phyloP scores from a whole-genome alignment of 164 flowering plant species.

The Vitis rotundifolia region DNA sequence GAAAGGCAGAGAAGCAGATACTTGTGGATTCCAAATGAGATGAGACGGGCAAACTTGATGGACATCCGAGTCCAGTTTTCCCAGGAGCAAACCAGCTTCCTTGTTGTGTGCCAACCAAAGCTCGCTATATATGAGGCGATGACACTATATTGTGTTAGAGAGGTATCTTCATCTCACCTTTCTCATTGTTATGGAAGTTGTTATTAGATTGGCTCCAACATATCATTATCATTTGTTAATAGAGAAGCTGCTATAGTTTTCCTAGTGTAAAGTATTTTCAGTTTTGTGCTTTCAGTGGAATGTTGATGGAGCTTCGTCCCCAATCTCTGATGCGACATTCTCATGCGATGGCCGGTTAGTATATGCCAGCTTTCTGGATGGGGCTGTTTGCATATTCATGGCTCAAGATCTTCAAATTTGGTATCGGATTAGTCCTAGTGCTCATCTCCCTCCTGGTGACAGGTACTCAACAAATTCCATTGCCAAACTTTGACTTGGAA shows the following conservation, averaged over 20 bases:
- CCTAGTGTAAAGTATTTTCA: not conserved
- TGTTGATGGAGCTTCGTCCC: conserved; percentile 21
- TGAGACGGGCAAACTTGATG: conserved; percentile 9
- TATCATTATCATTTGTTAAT: no score
- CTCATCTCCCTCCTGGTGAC: conserved; percentile 22
- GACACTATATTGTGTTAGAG: conserved; percentile 29
- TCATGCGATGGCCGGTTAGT: conserved; percentile 47
- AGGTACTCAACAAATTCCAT: conserved; percentile 19
- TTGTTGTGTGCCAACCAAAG: conserved; percentile 36
- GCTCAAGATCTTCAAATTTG: conserved; percentile 27
- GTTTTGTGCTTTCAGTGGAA: conserved; percentile 34
- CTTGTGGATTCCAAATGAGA: conserved; percentile 42
- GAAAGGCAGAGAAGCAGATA: conserved; percentile 27
- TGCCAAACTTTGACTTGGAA: no score
- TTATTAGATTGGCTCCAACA: no score
- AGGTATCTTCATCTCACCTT: conserved; percentile 18
- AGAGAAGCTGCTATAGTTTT: not conserved
- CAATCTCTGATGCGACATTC: conserved; percentile 36
- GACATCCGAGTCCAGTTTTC: conserved; percentile 47
- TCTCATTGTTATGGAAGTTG: no score
- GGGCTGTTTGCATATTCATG: conserved; percentile 22
- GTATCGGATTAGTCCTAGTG: conserved; percentile 36
- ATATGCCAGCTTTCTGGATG: conserved; percentile 44
- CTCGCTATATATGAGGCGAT: conserved; percentile 38
- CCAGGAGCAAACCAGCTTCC: conserved; percentile 38